Evolutionary conservation across 2,329 filamentous ascomycete genomes (phyloP), one percentile per base, ranked within the genome.

Genomic region (Colletotrichum brevisporum): DNA sequence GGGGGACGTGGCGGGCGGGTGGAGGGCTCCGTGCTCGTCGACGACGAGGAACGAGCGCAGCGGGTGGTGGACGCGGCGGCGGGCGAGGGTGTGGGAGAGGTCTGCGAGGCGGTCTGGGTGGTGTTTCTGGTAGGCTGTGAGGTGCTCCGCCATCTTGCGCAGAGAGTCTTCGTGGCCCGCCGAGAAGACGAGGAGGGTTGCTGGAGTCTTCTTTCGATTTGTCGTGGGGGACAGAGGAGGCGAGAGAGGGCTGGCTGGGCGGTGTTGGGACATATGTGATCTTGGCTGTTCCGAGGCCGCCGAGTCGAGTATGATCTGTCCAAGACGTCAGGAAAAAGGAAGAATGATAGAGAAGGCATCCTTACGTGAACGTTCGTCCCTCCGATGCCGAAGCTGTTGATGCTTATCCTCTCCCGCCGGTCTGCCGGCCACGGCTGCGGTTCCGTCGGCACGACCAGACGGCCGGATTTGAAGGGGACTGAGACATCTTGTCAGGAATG

Each of bases 301-400:
- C 15, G 66, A 69, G 9, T 69, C 61, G 5, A 69, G 12, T 13
- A 69, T 69, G 4, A 69, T 60, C 66, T 69, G 39, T 12, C 1
- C 10, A 5, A 8, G 10, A 5, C 6, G 24, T 62, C 2, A 53
- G 39, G 15, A 15, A 6, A 9, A 8, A 12, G 16, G n/a, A 36
- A 10, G 31, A 27, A 4, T 10, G 15, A 6, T 6, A 5, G 1
- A 27, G 6, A 9, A 6, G 5, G 12, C 16, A 2, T 2, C n/a
- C 8, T 0, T 1, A 24, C 1, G 76, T 83, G 81, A 0, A 75
- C 79, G 58, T 83, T 83, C 4, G 77, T 71, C 0, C 82, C 81
- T 0, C 82, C 82, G 43, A 78, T 79, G 2, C 82, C 81, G 66
- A 82, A 84, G 0, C 73, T 77, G 70, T 82, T 83, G 53, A 84